Percentiles rank a stretch among this genome's conserved stretches.
Conservation (phyloP, 495 filamentous ascomycete genomes). For the Staphylotrichum tortipilum region DNA sequence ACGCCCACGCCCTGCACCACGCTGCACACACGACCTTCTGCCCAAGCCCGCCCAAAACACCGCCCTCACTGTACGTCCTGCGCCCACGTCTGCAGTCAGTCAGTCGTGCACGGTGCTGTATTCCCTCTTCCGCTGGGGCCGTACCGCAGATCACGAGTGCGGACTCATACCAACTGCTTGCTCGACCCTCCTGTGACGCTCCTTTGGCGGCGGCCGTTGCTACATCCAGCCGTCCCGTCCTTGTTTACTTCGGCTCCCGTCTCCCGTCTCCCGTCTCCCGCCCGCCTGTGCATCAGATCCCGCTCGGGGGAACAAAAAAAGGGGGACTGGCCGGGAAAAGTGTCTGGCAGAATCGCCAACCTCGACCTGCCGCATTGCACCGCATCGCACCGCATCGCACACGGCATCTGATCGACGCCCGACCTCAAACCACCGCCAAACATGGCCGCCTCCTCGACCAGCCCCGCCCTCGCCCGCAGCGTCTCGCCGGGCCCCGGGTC, state of each 20-base stretch:
- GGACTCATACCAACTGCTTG: too few species aligned
- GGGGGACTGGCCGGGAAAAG: background rate
- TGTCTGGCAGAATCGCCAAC: too few species aligned
- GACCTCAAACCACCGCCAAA: too few species aligned
- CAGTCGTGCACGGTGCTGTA: too few species aligned
- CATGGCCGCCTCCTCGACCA: conserved; percentile 30
- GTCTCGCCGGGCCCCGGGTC: conserved; percentile 58
- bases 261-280: too few species aligned
- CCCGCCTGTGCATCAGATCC: background rate
- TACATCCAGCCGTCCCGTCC: background rate
- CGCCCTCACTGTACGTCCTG: background rate
- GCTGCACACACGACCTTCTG: too few species aligned
- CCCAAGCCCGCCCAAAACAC: background rate
- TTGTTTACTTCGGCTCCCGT: conserved; percentile 5
- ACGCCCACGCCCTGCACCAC: too few species aligned
- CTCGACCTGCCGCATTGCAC: background rate
- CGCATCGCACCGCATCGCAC: background rate
- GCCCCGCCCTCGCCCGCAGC: conserved; percentile 30
- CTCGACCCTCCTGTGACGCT: too few species aligned
- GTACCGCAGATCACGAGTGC: too few species aligned
- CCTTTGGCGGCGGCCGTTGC: background rate
- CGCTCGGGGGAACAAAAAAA: background rate
- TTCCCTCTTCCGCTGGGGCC: too few species aligned
- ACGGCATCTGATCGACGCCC: background rate
- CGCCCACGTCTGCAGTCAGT: background rate